Evolutionary conservation across 1,284 basidiomycete genomes (phyloP).

Genomic region (Ceratobasidium sp.): DNA sequence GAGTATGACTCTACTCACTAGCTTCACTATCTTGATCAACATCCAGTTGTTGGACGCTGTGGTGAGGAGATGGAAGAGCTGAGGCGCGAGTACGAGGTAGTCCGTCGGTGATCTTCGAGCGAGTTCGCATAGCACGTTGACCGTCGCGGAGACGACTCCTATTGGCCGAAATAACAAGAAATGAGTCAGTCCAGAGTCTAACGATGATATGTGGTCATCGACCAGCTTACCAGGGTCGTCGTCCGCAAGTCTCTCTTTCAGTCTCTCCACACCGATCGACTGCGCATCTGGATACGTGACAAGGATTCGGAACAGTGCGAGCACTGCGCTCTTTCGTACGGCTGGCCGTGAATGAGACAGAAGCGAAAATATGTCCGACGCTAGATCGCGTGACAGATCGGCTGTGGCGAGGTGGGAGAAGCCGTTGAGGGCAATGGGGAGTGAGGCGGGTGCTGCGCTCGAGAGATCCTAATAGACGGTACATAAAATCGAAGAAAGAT

Average conservation of each 20-base stretch:
- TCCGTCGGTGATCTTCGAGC: conserved; percentile 82
- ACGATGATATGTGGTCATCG: conserved; percentile 13
- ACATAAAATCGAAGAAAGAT: not conserved
- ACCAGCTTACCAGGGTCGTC: conserved; percentile 74
- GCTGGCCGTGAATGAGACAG: conserved; percentile 90
- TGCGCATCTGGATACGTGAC: conserved; percentile 83
- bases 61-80: conserved; percentile 94
- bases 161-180: conserved; percentile 34
- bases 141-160: conserved; percentile 93
- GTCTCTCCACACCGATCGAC: conserved; percentile 72
- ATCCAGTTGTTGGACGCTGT: conserved; percentile 99
- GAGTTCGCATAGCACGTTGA: conserved; percentile 96
- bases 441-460: conserved; percentile 76
- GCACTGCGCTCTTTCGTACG: conserved; percentile 89
- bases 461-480: conserved; percentile 76
- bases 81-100: conserved; percentile 88
- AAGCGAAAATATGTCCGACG: conserved; percentile 88
- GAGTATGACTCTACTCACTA: conserved; percentile 67
- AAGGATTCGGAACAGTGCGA: conserved; percentile 84
- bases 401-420: conserved; percentile 89
- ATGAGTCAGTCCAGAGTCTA: conserved; percentile 12
- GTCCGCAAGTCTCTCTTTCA: conserved; percentile 90
- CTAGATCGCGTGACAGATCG: conserved; percentile 89
- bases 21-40: conserved; percentile 98
- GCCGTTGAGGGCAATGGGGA: conserved; percentile 87